Conservation (phyloP, 2,329 filamentous ascomycete genomes). For the Didymella arachidicola region DNA sequence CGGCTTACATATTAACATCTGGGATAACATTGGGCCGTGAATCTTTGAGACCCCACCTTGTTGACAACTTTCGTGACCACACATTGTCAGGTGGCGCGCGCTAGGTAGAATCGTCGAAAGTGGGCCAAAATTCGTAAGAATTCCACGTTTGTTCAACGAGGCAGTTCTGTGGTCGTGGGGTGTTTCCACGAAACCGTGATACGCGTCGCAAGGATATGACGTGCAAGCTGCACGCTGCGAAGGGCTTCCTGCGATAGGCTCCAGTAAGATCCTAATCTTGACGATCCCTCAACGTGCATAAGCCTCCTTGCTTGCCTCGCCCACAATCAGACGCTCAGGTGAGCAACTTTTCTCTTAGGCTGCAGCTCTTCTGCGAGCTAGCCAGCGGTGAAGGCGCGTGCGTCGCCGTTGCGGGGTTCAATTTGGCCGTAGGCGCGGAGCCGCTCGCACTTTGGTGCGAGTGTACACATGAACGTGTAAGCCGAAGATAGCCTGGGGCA, state of each 20-base stretch:
- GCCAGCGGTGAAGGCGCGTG: constrained; percentile 35
- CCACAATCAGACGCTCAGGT: constrained; percentile 11
- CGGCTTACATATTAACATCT: constrained; percentile 26
- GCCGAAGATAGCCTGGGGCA: constrained; percentile 43
- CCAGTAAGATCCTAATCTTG: constrained; percentile 8
- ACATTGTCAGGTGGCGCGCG: constrained; percentile 24
- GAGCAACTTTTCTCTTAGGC: constrained; percentile 13
- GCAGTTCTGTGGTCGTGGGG: constrained; percentile 37
- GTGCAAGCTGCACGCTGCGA: constrained; percentile 24
- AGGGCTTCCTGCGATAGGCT: constrained; percentile 26
- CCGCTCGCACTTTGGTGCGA: constrained; percentile 6
- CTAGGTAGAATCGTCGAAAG: constrained; percentile 26
- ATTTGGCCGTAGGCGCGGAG: constrained; percentile 18
- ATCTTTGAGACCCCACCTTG: constrained; percentile 30
- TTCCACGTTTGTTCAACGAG: constrained; percentile 37
- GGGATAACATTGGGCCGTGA: constrained; percentile 28
- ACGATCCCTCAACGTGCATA: constrained; percentile 23
- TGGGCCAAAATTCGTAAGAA: constrained; percentile 29
- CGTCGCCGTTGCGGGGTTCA: constrained; percentile 31
- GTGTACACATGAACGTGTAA: constrained; percentile 24
- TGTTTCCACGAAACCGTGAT: constrained; percentile 22
- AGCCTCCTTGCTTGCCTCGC: constrained; percentile 21
- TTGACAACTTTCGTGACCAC: constrained; percentile 23
- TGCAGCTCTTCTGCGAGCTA: constrained; percentile 25
- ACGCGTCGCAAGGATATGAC: constrained; percentile 31